Evolutionary conservation across 768 basidiomycete species (phyloP).

Genomic region (Guyanaporus albipodus): DNA sequence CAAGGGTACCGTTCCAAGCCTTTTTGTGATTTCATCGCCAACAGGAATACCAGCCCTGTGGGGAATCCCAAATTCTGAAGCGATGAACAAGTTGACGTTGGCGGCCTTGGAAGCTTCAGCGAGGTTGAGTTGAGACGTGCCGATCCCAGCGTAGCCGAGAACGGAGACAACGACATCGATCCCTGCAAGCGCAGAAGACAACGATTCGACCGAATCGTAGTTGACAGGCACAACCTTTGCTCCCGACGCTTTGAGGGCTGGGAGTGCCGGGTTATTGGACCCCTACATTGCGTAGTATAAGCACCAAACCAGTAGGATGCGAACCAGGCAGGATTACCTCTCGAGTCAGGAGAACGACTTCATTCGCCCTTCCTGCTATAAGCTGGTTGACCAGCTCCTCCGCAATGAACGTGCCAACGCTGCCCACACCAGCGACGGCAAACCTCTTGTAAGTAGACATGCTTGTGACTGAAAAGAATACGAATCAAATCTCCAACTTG

Average conservation of each 20-base stretch:
- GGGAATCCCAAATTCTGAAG: not conserved
- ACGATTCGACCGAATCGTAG: not conserved
- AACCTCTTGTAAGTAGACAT: constrained; percentile 1
- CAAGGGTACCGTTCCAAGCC: not conserved
- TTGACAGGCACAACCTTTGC: not conserved
- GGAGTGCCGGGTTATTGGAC: not conserved
- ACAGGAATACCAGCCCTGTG: not conserved
- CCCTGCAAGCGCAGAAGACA: not conserved
- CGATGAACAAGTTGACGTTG: not conserved
- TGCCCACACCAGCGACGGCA: not conserved
- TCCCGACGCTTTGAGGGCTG: not conserved
- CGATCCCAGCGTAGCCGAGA: not conserved
- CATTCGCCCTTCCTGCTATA: not conserved
- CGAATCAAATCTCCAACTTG: not conserved
- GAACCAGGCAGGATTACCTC: not conserved
- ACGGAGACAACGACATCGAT: constrained; percentile 1
- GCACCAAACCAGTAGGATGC: not conserved
- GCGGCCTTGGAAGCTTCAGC: constrained; percentile 1
- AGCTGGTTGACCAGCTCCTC: not conserved
- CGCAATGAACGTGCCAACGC: not conserved
- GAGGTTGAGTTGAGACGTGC: not conserved
- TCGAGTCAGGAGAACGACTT: not conserved
- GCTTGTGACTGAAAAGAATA: not conserved
- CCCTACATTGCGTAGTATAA: not conserved
- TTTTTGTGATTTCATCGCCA: not conserved